Base-by-base conservation (phyloP, 176 grass and related monocot species). In the Elymus sibiricus region DNA sequence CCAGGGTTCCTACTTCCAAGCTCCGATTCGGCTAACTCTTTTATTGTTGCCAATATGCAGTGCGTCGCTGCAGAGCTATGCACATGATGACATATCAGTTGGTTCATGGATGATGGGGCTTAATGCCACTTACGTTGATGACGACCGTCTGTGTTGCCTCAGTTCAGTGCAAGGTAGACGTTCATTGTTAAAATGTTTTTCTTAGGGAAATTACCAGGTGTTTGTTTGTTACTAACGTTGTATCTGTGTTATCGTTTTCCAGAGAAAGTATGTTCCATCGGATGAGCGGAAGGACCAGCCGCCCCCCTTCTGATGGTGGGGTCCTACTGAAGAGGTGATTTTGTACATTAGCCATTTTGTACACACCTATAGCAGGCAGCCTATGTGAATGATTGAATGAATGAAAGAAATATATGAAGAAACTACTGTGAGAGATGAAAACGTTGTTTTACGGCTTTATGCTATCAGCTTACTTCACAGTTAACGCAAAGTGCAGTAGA, bases 21-120 rank as follows among this genome's bases (percentile, higher is more conserved):
- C 34, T 77, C 14, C 60, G 34, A 79, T 59, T 31, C 14, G 21
- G 59, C 69, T 47, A 31, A 75, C 15, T 76, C 2, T 55, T 70
- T 72, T 63, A 3, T 76, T 78, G 53, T 81, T 6, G 67, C 67
- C 28, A 22, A 83, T 25, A 58, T 27, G 51, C 83, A 97, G 94
- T 85, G 97, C 94, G 5, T 99, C 94, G 16, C 85, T 99, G 16
- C 89, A 87, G 82, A 94, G 90, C 15, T 99, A 92, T 88, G 94
- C 94, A 4, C 90, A 99, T 84, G 94, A 99, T 22, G 94, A 99
- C 61, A 96, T 90, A 84, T 91, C 97, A 15, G 92, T 99, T 64
- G 97, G 94, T 55, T 99, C 97, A 44, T 96, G 97, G 97, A 93
- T 99, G 85, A 99, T 96, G 92, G 97, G 94, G 62, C 55, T 99